phyloP scores from a whole-genome alignment of 371 early-diverging fungal genomes.

The Rhizopus arrhizus region DNA sequence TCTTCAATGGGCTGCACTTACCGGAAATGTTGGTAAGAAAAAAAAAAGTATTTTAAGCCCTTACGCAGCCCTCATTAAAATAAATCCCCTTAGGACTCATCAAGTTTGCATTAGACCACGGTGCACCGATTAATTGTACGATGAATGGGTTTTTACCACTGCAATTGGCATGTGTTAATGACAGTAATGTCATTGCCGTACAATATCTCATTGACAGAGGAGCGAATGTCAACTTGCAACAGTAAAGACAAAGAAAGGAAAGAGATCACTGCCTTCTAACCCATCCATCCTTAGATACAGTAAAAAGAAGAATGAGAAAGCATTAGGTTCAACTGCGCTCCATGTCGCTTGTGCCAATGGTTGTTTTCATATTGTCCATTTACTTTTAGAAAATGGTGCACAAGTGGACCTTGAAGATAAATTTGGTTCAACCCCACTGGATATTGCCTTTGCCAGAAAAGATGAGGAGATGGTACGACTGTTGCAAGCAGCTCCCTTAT shows the following conservation, averaged over 20 bases:
- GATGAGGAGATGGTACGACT: slow-evolving; percentile 55
- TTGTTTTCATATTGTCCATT: slow-evolving; percentile 58
- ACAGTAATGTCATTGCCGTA: slow-evolving; percentile 65
- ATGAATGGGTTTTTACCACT: slow-evolving; percentile 71
- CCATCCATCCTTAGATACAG: not conserved
- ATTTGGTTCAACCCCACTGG: slow-evolving; percentile 63
- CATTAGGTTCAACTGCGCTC: slow-evolving; percentile 72
- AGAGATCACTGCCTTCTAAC: no score
- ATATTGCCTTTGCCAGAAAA: slow-evolving; percentile 59
- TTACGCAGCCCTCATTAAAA: not conserved
- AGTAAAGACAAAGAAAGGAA: slow-evolving; percentile 43
- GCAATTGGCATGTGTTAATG: slow-evolving; percentile 71
- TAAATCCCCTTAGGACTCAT: slow-evolving; percentile 58
- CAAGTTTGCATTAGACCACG: slow-evolving; percentile 73
- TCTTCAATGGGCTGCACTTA: slow-evolving; percentile 61
- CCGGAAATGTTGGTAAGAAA: slow-evolving; percentile 64
- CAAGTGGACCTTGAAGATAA: slow-evolving; percentile 62
- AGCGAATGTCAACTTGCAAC: slow-evolving; percentile 70
- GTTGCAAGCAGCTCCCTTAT: slow-evolving; percentile 21
- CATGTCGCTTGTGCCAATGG: slow-evolving; percentile 80
- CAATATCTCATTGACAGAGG: slow-evolving; percentile 74
- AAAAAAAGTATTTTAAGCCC: not conserved
- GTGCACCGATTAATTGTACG: slow-evolving; percentile 70
- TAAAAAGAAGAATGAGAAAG: no score
- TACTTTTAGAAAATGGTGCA: slow-evolving; percentile 66